Base-by-base conservation (phyloP, 805 yeast species). In the Isabelozyma gotoi region DNA sequence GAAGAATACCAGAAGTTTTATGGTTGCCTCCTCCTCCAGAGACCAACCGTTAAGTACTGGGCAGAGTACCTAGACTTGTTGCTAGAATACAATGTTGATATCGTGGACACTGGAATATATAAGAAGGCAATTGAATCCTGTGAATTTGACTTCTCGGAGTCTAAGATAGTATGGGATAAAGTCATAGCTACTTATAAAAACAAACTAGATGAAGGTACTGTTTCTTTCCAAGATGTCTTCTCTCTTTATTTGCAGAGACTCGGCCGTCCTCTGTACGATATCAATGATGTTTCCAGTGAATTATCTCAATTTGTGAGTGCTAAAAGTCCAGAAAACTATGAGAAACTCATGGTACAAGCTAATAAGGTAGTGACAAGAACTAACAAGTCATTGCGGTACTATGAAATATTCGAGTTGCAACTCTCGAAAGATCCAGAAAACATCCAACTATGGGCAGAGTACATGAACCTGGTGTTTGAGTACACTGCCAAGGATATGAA, bases 291-390 rank as follows among this genome's bases (percentile, higher is more conserved):
- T 0, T 72, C 63, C 49, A 54, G 62, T 7, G 57, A 58, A 1
- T 69, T 63, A 36, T 78, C 82, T 1, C 19, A 56, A 0, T 74
- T 76, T 41, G 60, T 78, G 2, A 60, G 79, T 1, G 31, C 43
- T 2, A 33, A 62, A 36, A 57, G 49, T 17, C 40, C 57, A 0
- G 51, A 50, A 1, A 38, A 60, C 3, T 77, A 78, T 46, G 64
- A 62, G 1, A 32, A 40, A 0, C 56, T 59, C 17, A 68, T 80
- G 73, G 41, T 50, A 5, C n/a, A 40, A 0, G 78, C 76, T 0
- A 64, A 63, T 36, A 57, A 55, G 19, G 41, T 65, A 0, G 64
- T 66, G 43, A 48, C 57, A 5, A 42, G 46, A 11, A 66, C 78
- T 0, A 62, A 59, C 33, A 51, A 50, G 21, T 41, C 42, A 19